Evolutionary conservation across 2,329 filamentous ascomycete species (phyloP).

Genomic region (Diaporthe australafricana): DNA sequence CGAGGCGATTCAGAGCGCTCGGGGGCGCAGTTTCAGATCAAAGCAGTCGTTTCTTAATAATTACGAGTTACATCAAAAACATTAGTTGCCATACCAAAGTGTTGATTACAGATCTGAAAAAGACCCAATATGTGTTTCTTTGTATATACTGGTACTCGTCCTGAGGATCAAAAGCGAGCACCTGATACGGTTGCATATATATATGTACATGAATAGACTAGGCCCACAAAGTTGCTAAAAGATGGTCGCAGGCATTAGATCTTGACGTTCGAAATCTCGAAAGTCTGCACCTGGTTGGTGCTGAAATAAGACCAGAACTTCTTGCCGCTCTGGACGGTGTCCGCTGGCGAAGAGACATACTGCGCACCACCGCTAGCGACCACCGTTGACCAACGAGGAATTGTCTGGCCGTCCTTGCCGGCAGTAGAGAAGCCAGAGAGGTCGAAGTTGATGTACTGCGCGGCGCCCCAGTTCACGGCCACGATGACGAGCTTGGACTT

Average conservation of each 20-base stretch:
- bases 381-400: conserved; percentile 52
- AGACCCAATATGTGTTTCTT: too few species aligned
- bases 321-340: conserved; percentile 48
- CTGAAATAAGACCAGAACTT: conserved; percentile 52
- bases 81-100: too few species aligned
- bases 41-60: too few species aligned
- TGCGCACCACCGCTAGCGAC: conserved; percentile 47
- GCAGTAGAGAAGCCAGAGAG: conserved; percentile 48
- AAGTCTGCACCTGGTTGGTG: conserved; percentile 51
- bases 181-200: not conserved
- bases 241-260: too few species aligned
- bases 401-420: conserved; percentile 46
- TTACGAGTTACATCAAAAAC: too few species aligned
- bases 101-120: too few species aligned
- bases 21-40: too few species aligned
- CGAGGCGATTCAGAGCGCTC: too few species aligned
- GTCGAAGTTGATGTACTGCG: conserved; percentile 54
- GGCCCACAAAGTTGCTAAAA: too few species aligned
- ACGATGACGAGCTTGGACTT: conserved; percentile 51
- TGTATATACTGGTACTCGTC: not conserved
- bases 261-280: conserved; percentile 48
- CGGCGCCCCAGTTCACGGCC: conserved; percentile 52
- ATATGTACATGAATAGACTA: not conserved
- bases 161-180: not conserved
- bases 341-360: conserved; percentile 46